Evolutionary conservation across 495 filamentous ascomycete species (phyloP).

Genomic region (Xylaria castorea): DNA sequence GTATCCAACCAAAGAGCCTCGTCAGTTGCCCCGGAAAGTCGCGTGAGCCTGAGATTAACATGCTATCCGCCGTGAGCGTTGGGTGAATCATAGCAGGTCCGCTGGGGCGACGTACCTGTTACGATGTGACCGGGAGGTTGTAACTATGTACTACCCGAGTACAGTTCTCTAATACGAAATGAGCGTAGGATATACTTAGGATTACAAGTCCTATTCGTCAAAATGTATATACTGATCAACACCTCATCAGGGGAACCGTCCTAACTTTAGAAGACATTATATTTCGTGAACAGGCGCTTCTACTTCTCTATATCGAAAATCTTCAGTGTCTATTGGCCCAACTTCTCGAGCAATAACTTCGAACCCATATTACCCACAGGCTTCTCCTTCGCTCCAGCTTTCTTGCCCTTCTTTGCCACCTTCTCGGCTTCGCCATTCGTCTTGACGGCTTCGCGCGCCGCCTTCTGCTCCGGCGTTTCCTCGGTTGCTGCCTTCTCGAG

Average conservation of each 20-base stretch:
- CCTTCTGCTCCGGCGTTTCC: conserved; percentile 48
- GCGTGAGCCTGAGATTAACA: neutral
- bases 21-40: neutral
- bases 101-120: neutral
- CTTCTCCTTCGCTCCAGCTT: conserved; percentile 40
- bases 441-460: conserved; percentile 41
- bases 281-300: conserved; percentile 9
- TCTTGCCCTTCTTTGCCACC: conserved; percentile 47
- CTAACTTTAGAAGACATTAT: neutral
- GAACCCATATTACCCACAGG: conserved; percentile 61
- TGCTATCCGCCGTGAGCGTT: neutral
- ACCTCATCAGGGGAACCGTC: neutral
- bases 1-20: neutral
- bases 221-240: neutral
- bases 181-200: neutral
- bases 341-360: conserved; percentile 60
- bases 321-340: conserved; percentile 28
- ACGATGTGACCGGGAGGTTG: neutral
- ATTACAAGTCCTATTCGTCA: neutral
- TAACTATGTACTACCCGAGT: neutral
- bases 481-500: conserved; percentile 57
- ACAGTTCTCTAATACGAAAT: neutral
- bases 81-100: neutral
- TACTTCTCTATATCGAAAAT: conserved; percentile 13
- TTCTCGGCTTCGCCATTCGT: conserved; percentile 42